phyloP scores from a whole-genome alignment of 106 monocot genomes.

The Dendrobium catenatum region DNA sequence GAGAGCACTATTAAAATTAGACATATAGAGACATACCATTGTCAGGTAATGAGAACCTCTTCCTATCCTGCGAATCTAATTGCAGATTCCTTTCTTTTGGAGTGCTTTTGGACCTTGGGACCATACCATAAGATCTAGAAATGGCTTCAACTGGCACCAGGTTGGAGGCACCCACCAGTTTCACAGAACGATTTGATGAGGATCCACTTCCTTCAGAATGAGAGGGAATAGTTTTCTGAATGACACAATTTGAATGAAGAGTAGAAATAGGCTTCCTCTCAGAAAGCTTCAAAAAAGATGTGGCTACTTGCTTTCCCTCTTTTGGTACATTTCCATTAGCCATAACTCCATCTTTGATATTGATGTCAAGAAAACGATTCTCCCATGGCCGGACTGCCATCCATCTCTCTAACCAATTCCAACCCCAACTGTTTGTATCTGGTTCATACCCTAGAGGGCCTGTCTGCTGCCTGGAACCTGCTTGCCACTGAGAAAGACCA shows the following conservation, averaged over 20 bases:
- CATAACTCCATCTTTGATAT: constrained; percentile 47
- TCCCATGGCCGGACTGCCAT: constrained; percentile 98
- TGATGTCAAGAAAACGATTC: constrained; percentile 83
- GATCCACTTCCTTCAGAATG: constrained; percentile 31
- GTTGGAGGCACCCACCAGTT: not conserved
- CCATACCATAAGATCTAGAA: constrained; percentile 38
- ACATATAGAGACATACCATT: constrained; percentile 22
- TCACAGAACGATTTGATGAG: constrained; percentile 32
- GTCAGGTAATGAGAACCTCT: constrained; percentile 62
- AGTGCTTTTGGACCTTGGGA: constrained; percentile 42
- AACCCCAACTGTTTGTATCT: constrained; percentile 82
- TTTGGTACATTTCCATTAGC: constrained; percentile 12
- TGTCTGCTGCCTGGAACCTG: constrained; percentile 48
- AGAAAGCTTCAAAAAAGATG: constrained; percentile 20
- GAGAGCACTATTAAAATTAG: too few species aligned
- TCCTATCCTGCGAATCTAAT: constrained; percentile 36
- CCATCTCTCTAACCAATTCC: constrained; percentile 97
- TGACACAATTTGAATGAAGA: constrained; percentile 25
- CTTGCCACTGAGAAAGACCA: constrained; percentile 61
- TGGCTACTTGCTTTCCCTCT: constrained; percentile 19
- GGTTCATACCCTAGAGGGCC: constrained; percentile 42
- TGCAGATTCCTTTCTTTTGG: constrained; percentile 61
- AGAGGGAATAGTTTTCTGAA: constrained; percentile 30
- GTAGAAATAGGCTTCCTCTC: constrained; percentile 30
- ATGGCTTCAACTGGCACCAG: constrained; percentile 27